These are phyloP conservation scores for Backusella mclennaniae DNA, from an alignment of 192 early-diverging fungal genomes.

Conservation along the genomic window DNA sequence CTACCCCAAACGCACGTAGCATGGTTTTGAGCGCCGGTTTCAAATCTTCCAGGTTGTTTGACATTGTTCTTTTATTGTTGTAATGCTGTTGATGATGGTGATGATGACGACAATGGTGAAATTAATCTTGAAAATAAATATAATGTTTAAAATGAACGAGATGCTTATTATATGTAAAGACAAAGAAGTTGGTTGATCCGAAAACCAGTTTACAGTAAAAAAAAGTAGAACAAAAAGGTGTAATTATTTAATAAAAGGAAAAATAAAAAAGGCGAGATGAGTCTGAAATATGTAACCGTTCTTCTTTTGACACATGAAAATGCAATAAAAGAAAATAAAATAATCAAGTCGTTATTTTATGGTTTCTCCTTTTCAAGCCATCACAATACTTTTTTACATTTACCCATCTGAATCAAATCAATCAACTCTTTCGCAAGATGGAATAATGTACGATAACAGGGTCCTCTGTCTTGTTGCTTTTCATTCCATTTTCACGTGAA, in stretches of 20 bases:
- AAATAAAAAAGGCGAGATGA: not conserved
- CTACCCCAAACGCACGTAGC: slow-evolving; percentile 33
- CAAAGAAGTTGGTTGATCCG: not conserved
- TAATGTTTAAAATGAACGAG: not conserved
- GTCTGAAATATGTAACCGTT: not conserved
- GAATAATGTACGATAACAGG: not conserved
- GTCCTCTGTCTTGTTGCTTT: not conserved
- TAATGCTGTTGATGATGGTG: not conserved
- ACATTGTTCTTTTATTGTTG: not conserved
- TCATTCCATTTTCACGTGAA: not conserved
- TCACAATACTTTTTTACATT: too few species aligned
- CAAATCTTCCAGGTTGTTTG: not conserved
- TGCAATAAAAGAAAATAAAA: not conserved
- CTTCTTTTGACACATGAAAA: not conserved
- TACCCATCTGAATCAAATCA: not conserved
- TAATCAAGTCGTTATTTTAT: too few species aligned
- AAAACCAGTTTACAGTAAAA: not conserved
- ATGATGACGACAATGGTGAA: not conserved
- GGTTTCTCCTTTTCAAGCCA: too few species aligned
- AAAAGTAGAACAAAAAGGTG: not conserved
- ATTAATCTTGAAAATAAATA: not conserved
- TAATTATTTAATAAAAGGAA: not conserved
- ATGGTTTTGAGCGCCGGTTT: slow-evolving; percentile 12
- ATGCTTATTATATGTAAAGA: not conserved
- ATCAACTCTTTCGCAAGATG: not conserved